phyloP scores from a whole-genome alignment of 331 rosid species.

The Malus hybrid region DNA sequence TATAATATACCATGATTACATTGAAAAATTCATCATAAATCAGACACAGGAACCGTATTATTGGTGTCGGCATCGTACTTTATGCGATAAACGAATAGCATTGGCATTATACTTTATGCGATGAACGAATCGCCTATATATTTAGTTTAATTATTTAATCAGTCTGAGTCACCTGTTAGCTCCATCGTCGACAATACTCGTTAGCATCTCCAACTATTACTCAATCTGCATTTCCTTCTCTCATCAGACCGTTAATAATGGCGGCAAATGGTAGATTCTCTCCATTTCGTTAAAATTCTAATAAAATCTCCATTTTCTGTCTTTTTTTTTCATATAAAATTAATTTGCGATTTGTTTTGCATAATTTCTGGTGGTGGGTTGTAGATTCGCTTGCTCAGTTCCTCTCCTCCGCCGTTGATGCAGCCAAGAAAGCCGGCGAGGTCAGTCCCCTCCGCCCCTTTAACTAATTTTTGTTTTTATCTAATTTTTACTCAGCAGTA shows the following conservation, averaged over 20 bases:
- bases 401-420: constrained; percentile 47
- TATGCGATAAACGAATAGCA: no score
- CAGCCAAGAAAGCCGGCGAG: constrained; percentile 51
- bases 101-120: background rate
- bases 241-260: constrained; percentile 25
- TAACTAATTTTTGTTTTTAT: background rate
- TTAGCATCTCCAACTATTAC: background rate
- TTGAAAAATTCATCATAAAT: no score
- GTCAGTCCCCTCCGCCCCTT: background rate
- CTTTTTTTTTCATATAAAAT: background rate
- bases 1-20: no score
- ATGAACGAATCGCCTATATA: background rate
- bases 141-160: background rate
- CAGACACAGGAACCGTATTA: no score
- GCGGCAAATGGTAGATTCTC: constrained; percentile 36
- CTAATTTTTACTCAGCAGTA: no score
- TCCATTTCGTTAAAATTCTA: background rate
- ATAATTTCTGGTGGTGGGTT: background rate
- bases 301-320: background rate
- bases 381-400: constrained; percentile 39
- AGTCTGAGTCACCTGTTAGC: background rate
- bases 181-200: background rate
- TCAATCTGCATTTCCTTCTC: background rate
- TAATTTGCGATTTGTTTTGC: background rate
- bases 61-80: no score